Base-by-base conservation (phyloP, 192 early-diverging fungal species). In the Coemansia sp. region DNA sequence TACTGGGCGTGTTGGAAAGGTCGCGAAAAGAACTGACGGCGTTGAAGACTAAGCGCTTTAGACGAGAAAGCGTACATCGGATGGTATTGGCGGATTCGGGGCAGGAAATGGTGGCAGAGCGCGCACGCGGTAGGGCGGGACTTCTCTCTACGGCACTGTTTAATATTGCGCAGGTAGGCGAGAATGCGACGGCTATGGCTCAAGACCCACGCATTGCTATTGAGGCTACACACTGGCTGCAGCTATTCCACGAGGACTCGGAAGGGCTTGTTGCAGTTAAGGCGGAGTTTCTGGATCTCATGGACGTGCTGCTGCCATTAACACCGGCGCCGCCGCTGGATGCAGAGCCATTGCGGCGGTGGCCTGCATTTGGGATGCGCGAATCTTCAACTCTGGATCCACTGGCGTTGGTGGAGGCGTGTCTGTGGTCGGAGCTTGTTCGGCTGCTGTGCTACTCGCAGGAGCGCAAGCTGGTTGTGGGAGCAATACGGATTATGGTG, bases 361-460 rank as follows among this genome's bases (percentile, higher is more conserved):
- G 73, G 73, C 73, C 74, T 3, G 61, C 47, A 34, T 71, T 67
- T 55, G 68, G 68, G 19, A 56, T 56, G 22, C 56, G 51, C 24
- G 64, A 70, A 47, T 38, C 69, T 12, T 31, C 54, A 31, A 23
- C n/a, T 3, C 26, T 73, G 67, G 76, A 78, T 19, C 67, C 70
- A 21, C 67, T 69, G 16, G 65, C 65, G 53, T 54, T 71, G 14
- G 78, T 80, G 0, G 72, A 80, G 68, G 62, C 78, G 38, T 74
- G 72, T 22, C 31, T 80, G 65, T 80, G 78, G 78, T 68, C 73
- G 32, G 68, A 80, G 68, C 71, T 80, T 22, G 68, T 80, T 31
- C 68, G 68, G 2, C 21, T 74, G 9, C 28, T 71, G 65, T 49
- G 62, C 23, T 25, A 26, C 31, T 80, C 78, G 47, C 49, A 53